Base-by-base conservation (phyloP, 2,329 filamentous ascomycete species). In the Cladosporium sp. region DNA sequence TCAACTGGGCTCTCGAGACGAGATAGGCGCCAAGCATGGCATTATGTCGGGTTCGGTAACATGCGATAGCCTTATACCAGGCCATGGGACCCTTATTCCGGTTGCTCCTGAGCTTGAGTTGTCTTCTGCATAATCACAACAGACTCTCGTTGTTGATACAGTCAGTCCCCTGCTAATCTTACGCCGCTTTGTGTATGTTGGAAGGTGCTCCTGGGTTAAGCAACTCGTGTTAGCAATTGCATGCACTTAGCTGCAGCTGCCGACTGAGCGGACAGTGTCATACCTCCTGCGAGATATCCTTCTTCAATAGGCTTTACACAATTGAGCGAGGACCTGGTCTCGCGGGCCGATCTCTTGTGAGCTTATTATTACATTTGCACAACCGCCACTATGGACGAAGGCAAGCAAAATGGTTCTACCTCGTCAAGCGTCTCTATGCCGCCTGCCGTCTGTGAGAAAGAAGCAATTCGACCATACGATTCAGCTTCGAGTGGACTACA, bases 1-100 rank as follows among this genome's bases (percentile, higher is more conserved):
- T 8, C 19, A n/a, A 50, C 35, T 42, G 36, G 17, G 50, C 15
- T n/a, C 37, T 53, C 10, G 4, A 28, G 50, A 42, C 34, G 40
- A 44, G 37, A 25, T 53, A 53, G 17, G 25, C 17, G 50, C 50
- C 50, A 53, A 53, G 50, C 36, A 28, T 42, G 50, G 37, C 36
- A 19, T 6, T 53, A 35, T 37, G 22, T 5, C 36, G 36, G 50
- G n/a, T 35, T 39, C 37, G 19, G 20, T 25, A 40, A 24, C 19
- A 13, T 12, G 34, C 15, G 13, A 19, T 24, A 20, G 36, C 3
- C 15, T 52, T 40, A 28, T 35, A 47, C 42, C 2, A 47, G 42
- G 42, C 20, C 19, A 3, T 17, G 45, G 15, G 6, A 15, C 42
- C 45, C 45, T 48, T 9, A 4, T 48, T 2, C 25, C 1, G 15